Evolutionary conservation across 2,329 filamentous ascomycete species (phyloP).

Genomic region (Penicillium nordicum): DNA sequence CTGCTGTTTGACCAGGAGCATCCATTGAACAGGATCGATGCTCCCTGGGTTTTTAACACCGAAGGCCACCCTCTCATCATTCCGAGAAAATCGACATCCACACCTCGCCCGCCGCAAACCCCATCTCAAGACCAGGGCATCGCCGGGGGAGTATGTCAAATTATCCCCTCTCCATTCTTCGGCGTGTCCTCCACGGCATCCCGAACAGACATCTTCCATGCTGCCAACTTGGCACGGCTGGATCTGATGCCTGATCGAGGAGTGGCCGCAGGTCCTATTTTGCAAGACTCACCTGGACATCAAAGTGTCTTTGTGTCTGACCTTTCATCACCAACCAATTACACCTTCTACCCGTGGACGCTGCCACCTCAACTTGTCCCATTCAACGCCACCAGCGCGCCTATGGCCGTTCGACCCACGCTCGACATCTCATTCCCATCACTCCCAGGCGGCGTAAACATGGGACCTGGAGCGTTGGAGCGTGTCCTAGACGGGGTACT

Average conservation of each 20-base stretch:
- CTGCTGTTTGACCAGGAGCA: conserved; percentile 83
- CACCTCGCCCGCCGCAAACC: conserved; percentile 11
- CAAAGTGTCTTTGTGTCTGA: conserved; percentile 56
- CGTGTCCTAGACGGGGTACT: conserved; percentile 58
- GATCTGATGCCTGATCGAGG: conserved; percentile 64
- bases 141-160: conserved; percentile 60
- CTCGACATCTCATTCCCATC: conserved; percentile 67
- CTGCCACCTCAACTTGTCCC: conserved; percentile 73
- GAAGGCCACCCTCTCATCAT: conserved; percentile 93
- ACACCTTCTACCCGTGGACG: conserved; percentile 91
- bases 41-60: conserved; percentile 88
- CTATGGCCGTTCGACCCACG: conserved; percentile 66
- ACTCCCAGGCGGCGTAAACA: conserved; percentile 46
- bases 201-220: conserved; percentile 79
- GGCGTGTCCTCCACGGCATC: conserved; percentile 76
- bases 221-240: conserved; percentile 77
- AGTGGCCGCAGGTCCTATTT: conserved; percentile 57
- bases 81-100: conserved; percentile 49
- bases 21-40: conserved; percentile 81
- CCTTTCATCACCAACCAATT: conserved; percentile 64
- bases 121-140: conserved; percentile 6
- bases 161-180: conserved; percentile 58
- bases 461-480: conserved; percentile 51
- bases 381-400: conserved; percentile 70
- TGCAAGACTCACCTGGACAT: conserved; percentile 53